Conservation (phyloP, 305 asterid species). For the Fraxinus angustifolia region DNA sequence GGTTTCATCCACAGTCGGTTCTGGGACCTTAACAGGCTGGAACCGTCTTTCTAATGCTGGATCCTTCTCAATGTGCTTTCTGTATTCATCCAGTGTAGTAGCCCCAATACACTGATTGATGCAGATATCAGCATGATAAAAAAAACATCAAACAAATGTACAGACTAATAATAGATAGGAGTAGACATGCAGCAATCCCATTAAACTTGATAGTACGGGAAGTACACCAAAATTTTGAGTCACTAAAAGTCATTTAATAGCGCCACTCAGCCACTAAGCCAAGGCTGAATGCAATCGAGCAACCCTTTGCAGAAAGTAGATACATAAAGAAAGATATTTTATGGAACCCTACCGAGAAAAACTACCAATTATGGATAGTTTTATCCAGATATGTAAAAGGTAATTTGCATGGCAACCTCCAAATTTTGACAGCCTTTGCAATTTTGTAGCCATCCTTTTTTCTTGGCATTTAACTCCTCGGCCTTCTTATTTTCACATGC, state of each 20-base stretch:
- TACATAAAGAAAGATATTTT: background rate
- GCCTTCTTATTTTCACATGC: background rate
- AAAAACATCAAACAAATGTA: background rate
- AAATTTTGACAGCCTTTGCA: background rate
- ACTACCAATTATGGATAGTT: background rate
- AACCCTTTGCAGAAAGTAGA: background rate
- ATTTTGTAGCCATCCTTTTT: background rate
- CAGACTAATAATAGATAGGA: background rate
- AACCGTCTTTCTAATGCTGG: slow-evolving; percentile 94
- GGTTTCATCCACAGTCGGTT: slow-evolving; percentile 89
- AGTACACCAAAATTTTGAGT: background rate
- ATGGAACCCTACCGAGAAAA: background rate
- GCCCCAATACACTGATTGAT: slow-evolving; percentile 83
- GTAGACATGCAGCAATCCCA: background rate
- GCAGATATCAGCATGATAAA: background rate
- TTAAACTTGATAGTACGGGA: background rate
- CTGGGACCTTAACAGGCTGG: slow-evolving; percentile 98
- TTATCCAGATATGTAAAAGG: background rate
- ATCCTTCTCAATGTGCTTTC: slow-evolving; percentile 92
- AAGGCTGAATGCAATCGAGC: background rate
- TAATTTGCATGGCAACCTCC: background rate
- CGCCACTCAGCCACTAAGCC: background rate
- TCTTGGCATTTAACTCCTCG: background rate
- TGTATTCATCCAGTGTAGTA: slow-evolving; percentile 91
- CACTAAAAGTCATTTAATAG: background rate